Base-by-base conservation (phyloP, 495 filamentous ascomycete species). In the Glutinoglossum americanum region DNA sequence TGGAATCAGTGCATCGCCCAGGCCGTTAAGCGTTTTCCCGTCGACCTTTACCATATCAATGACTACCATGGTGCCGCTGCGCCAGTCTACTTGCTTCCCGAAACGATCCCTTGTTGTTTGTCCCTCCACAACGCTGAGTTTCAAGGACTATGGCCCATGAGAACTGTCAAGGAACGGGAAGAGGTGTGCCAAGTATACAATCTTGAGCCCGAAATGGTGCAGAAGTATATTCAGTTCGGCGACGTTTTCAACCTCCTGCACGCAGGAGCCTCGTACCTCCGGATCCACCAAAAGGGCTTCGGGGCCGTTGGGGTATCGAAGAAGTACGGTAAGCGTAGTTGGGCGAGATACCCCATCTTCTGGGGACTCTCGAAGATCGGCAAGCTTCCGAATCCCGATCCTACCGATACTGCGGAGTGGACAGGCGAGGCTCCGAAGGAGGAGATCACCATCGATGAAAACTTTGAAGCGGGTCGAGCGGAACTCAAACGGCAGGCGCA, bases 41-140 rank as follows among this genome's bases (percentile, higher is more conserved):
- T 85, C 47, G 82, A 87, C 62, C 64, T 88, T 25, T 88, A 88
- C 63, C 84, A 88, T 64, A 82, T 87, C 64, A 88, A 88, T 66
- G 84, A 88, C 64, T 88, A 87, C 64, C 84, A 88, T 59, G 84
- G 84, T 35, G 80, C 83, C 21, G 68, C 83, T 6, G 84, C 84
- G 45, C 82, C 82, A 13, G 69, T 88, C 10, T 82, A 88, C 60
- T 72, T 85, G 21, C 72, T 86, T 4, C 83, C 83, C 11, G 69
- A 76, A 39, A 82, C 73, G 1, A 74, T 82, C 39, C 79, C 79
- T 0, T 75, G 75, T 62, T 80, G 77, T 61, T 64, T 66, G 69
- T 76, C 39, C 69, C 74, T 79, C 23, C 79, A 82, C 66, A 81
- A 86, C 60, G 83, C 81, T 37, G 81, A 87, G 65, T 85, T 85